Conservation (phyloP, 1,284 basidiomycete genomes). For the Thecaphora thlaspeos region DNA sequence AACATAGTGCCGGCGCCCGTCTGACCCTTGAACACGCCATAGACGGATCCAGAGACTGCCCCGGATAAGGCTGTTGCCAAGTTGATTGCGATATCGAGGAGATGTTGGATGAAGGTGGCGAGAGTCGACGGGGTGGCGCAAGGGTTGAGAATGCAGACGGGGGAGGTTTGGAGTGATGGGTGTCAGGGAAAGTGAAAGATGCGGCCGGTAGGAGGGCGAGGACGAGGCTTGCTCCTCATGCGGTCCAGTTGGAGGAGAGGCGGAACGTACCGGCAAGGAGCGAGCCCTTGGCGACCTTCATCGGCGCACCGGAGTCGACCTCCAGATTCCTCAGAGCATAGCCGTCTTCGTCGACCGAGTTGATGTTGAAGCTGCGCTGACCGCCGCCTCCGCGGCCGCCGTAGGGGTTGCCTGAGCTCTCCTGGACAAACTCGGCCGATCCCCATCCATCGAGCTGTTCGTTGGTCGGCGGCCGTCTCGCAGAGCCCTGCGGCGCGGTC, state of each 20-base stretch:
- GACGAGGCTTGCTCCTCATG: no score
- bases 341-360: slow-evolving; percentile 21
- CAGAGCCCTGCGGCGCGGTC: neutral
- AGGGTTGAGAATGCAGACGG: no score
- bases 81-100: neutral
- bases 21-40: slow-evolving; percentile 20
- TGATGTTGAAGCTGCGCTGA: slow-evolving; percentile 16
- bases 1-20: slow-evolving; percentile 26
- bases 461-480: neutral
- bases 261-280: slow-evolving; percentile 16
- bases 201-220: neutral
- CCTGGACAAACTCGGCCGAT: slow-evolving; percentile 22
- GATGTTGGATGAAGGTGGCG: neutral
- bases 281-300: slow-evolving; percentile 36
- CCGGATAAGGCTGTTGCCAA: slow-evolving; percentile 13
- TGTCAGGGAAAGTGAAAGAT: no score
- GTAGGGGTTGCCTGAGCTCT: slow-evolving; percentile 3
- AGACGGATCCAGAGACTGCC: slow-evolving; percentile 21
- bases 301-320: slow-evolving; percentile 27
- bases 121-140: neutral
- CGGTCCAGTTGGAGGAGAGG: neutral
- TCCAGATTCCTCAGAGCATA: slow-evolving; percentile 1
- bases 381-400: neutral
- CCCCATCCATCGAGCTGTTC: slow-evolving; percentile 16
- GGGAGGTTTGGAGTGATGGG: no score